A percentile compares a stretch with the other conserved stretches of the same genome.
phyloP scores from a whole-genome alignment of 345 rosid genomes.

The Murraya paniculata region DNA sequence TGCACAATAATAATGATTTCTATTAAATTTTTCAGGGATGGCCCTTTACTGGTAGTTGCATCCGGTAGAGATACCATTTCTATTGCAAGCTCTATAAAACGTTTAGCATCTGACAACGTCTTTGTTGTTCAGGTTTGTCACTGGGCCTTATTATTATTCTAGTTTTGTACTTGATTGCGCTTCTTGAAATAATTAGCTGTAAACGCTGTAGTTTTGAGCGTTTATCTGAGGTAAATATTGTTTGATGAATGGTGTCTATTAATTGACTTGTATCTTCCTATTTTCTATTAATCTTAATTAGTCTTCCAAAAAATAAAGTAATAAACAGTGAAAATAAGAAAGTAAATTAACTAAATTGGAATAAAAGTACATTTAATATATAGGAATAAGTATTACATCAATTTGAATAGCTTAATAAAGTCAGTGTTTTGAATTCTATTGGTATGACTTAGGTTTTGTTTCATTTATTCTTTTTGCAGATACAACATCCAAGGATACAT shows the following conservation, averaged over 20 bases:
- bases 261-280: neutral
- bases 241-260: neutral
- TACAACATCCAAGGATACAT: conserved; percentile 90
- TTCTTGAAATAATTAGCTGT: neutral
- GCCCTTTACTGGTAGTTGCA: conserved; percentile 89
- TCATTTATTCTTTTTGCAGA: conserved; percentile 39
- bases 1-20: neutral
- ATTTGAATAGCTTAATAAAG: neutral
- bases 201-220: neutral
- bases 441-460: neutral
- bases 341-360: neutral
- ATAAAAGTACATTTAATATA: neutral
- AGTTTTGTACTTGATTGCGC: neutral
- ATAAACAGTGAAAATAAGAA: neutral
- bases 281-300: neutral
- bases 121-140: conserved; percentile 82
- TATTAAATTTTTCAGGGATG: conserved; percentile 57
- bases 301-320: neutral
- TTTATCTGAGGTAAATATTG: neutral
- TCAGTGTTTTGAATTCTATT: neutral
- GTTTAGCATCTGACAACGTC: conserved; percentile 77
- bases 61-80: conserved; percentile 94
- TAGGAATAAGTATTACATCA: neutral
- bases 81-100: conserved; percentile 82
- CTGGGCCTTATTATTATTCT: conserved; percentile 6